Evolutionary conservation across 352 stramenopile species (phyloP).

Genomic region (Phytophthora crassamura): DNA sequence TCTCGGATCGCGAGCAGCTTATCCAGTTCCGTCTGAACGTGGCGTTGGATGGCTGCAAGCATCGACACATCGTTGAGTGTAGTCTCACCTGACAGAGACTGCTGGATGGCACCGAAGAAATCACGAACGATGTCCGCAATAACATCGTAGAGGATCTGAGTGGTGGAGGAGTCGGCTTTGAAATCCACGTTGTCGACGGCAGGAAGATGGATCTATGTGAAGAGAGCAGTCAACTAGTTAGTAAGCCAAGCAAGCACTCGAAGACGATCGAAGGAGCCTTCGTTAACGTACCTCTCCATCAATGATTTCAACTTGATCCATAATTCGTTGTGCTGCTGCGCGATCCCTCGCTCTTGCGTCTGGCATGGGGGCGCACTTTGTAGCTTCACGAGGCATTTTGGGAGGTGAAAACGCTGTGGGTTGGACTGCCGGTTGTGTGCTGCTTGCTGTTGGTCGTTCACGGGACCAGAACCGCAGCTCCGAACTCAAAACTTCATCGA

Average conservation of each 20-base stretch:
- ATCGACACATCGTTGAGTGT: neutral
- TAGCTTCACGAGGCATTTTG: neutral
- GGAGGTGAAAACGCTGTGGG: neutral
- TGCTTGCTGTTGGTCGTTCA: neutral
- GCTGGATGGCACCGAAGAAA: conserved; percentile 22
- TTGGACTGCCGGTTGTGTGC: neutral
- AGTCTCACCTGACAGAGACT: conserved; percentile 6
- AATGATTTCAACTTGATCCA: conserved; percentile 26
- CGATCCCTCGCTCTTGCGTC: conserved; percentile 4
- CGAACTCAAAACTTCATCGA: conserved; percentile 21
- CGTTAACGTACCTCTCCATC: conserved; percentile 20
- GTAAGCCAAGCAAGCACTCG: neutral
- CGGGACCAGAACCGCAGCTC: conserved; percentile 29
- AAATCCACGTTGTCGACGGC: neutral
- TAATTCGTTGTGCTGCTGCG: conserved; percentile 3
- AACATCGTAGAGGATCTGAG: conserved; percentile 32
- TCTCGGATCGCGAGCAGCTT: conserved; percentile 35
- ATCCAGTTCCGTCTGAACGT: conserved; percentile 29
- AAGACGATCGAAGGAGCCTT: neutral
- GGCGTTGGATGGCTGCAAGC: conserved; percentile 18
- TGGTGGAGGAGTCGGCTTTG: neutral
- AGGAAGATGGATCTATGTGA: conserved; percentile 30
- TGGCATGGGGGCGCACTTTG: neutral
- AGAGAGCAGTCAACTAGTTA: conserved; percentile 1
- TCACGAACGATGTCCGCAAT: conserved; percentile 24